These are phyloP conservation scores for Carex myosuroides DNA, from an alignment of 176 grass and related monocot genomes.

Conservation along the genomic window DNA sequence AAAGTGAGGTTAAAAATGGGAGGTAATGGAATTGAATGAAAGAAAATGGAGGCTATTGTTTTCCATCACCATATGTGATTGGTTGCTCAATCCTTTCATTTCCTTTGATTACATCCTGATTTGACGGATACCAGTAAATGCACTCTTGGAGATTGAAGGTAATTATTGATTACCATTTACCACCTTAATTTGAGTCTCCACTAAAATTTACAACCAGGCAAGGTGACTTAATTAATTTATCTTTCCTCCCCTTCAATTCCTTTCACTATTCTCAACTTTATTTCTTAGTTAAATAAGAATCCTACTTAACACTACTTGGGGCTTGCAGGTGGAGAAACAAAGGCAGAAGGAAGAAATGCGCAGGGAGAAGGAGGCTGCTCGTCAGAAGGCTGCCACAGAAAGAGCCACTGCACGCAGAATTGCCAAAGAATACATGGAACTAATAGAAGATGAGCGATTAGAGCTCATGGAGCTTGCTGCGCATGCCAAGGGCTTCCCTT, in stretches of 20 bases:
- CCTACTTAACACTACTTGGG: background rate
- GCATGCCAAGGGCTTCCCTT: slow-evolving; percentile 68
- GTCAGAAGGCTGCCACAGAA: slow-evolving; percentile 81
- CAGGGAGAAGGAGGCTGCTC: slow-evolving; percentile 79
- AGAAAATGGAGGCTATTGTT: background rate
- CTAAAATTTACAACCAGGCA: background rate
- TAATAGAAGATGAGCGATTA: slow-evolving; percentile 91
- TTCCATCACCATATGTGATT: background rate
- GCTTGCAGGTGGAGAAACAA: slow-evolving; percentile 64
- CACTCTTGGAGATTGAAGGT: background rate
- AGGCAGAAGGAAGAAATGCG: slow-evolving; percentile 86
- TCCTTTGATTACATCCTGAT: background rate
- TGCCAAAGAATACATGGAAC: slow-evolving; percentile 70
- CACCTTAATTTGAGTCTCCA: background rate
- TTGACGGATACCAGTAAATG: background rate
- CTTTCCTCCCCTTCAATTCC: background rate
- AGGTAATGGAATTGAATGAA: background rate
- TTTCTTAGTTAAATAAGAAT: background rate
- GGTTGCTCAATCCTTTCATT: background rate
- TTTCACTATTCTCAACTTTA: background rate
- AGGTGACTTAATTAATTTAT: background rate
- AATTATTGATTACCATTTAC: background rate
- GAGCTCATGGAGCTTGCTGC: slow-evolving; percentile 94
- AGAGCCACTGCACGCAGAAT: slow-evolving; percentile 91
- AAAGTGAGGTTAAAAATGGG: background rate